Conservation (phyloP, 2,329 filamentous ascomycete species). For the Aspergillus chevalieri region DNA sequence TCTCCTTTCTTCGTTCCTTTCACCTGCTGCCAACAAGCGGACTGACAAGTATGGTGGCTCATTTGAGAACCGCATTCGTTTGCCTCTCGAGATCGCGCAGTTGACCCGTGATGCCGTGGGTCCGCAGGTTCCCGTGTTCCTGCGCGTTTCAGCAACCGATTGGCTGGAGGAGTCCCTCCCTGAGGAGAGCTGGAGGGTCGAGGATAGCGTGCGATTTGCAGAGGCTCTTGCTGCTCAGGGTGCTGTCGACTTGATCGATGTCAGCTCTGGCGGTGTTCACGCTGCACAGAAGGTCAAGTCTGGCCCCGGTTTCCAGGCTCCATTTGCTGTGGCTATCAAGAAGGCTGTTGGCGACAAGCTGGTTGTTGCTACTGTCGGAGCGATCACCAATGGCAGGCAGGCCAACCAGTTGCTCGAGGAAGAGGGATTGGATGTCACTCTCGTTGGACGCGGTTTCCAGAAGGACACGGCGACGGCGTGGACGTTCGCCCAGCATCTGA, state of each 20-base stretch:
- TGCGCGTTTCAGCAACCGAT: constrained; percentile 66
- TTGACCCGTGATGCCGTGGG: constrained; percentile 58
- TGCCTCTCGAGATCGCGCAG: constrained; percentile 63
- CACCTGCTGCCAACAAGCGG: constrained; percentile 63
- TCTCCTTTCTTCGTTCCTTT: constrained; percentile 64
- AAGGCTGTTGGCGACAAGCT: constrained; percentile 64
- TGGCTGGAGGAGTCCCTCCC: constrained; percentile 61
- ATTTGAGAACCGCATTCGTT: constrained; percentile 59
- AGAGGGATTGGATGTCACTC: constrained; percentile 58
- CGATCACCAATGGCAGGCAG: constrained; percentile 62
- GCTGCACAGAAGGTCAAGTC: constrained; percentile 36
- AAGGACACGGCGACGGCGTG: constrained; percentile 75
- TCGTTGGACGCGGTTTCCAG: constrained; percentile 71
- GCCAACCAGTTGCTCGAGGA: constrained; percentile 57
- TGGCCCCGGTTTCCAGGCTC: constrained; percentile 66
- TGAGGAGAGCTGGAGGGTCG: constrained; percentile 60
- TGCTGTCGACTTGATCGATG: constrained; percentile 70
- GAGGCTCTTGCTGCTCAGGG: constrained; percentile 63
- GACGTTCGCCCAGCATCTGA: constrained; percentile 64
- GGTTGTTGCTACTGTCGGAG: constrained; percentile 67
- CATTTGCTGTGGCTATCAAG: constrained; percentile 66
- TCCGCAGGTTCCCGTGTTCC: constrained; percentile 62
- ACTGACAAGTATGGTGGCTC: constrained; percentile 51
- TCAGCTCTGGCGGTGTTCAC: constrained; percentile 70
- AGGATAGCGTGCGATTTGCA: constrained; percentile 60